phyloP scores from a whole-genome alignment of 1,284 basidiomycete genomes.

The Ustilago crameri region DNA sequence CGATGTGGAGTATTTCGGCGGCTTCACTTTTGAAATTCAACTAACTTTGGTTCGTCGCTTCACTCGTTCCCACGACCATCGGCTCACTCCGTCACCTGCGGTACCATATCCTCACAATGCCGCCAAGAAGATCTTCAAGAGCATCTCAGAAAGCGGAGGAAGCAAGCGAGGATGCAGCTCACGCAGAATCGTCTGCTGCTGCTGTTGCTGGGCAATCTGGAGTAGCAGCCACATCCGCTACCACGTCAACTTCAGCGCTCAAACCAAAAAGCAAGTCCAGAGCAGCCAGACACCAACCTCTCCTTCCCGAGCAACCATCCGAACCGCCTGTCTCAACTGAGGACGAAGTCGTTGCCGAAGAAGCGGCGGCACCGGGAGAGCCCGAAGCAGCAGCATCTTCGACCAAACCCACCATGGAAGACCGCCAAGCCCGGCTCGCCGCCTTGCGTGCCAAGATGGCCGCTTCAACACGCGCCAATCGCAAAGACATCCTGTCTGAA shows the following conservation, averaged over 20 bases:
- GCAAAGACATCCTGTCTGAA: slow-evolving; percentile 50
- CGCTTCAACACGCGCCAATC: slow-evolving; percentile 58
- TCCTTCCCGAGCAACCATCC: slow-evolving; percentile 6
- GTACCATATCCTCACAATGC: slow-evolving; percentile 14
- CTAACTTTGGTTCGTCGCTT: slow-evolving; percentile 13
- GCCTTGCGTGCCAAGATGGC: slow-evolving; percentile 36
- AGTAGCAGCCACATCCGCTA: neutral
- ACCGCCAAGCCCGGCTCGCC: slow-evolving; percentile 30
- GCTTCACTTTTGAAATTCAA: neutral
- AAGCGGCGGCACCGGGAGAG: neutral
- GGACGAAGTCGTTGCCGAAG: neutral
- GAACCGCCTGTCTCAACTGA: neutral
- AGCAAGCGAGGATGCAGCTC: neutral
- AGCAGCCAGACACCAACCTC: slow-evolving; percentile 28
- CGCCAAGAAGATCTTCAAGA: slow-evolving; percentile 23
- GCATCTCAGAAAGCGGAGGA: slow-evolving; percentile 20
- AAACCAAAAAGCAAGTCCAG: slow-evolving; percentile 24
- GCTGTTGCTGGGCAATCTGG: neutral
- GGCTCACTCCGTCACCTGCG: neutral
- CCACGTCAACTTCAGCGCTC: slow-evolving; percentile 2
- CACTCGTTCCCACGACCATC: neutral
- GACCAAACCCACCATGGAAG: slow-evolving; percentile 23
- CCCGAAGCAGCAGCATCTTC: neutral
- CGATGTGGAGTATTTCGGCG: slow-evolving; percentile 17
- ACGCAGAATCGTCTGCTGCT: slow-evolving; percentile 1